Conservation (phyloP, 176 grass and related monocot genomes). For the Urochloa ruziziensis region DNA sequence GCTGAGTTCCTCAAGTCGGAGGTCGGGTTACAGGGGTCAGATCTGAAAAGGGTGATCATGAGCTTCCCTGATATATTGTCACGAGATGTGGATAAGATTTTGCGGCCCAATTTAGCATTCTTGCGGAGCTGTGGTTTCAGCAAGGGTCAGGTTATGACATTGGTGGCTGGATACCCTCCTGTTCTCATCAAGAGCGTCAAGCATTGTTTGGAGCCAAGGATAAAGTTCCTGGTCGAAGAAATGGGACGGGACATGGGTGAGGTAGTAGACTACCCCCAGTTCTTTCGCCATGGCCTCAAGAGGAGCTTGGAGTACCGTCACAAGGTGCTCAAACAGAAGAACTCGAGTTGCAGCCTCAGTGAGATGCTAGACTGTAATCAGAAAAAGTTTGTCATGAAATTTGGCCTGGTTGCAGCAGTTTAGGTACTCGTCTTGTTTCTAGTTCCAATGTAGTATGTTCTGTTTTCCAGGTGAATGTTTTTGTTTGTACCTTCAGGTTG, state of each 20-base stretch:
- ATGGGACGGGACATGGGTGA: slow-evolving; percentile 72
- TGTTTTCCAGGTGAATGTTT: slow-evolving; percentile 22
- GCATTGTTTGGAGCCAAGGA: slow-evolving; percentile 84
- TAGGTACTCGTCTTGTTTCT: slow-evolving; percentile 32
- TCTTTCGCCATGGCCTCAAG: slow-evolving; percentile 85
- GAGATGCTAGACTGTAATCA: slow-evolving; percentile 91
- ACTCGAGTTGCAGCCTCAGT: slow-evolving; percentile 69
- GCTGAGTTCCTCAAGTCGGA: slow-evolving; percentile 76
- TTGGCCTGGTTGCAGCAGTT: slow-evolving; percentile 46
- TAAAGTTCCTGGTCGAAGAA: slow-evolving; percentile 86
- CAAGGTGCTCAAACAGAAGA: slow-evolving; percentile 72
- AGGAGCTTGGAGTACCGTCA: slow-evolving; percentile 83
- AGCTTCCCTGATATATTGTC: slow-evolving; percentile 73
- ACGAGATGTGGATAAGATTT: slow-evolving; percentile 68
- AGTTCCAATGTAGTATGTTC: slow-evolving; percentile 39
- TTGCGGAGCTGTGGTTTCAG: slow-evolving; percentile 57
- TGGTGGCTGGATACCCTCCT: slow-evolving; percentile 81
- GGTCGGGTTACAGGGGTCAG: slow-evolving; percentile 51
- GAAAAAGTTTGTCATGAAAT: slow-evolving; percentile 84
- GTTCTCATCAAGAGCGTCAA: slow-evolving; percentile 91
- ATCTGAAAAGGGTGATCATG: slow-evolving; percentile 64
- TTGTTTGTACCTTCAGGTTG: slow-evolving; percentile 17
- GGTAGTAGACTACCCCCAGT: slow-evolving; percentile 83
- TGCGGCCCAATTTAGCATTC: slow-evolving; percentile 72
- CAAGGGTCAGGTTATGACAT: slow-evolving; percentile 54